Percentiles rank a stretch among this genome's conserved stretches.
These are phyloP conservation scores for Coemansia sp. DNA, from an alignment of 371 early-diverging fungal species.

Conservation along the genomic window DNA sequence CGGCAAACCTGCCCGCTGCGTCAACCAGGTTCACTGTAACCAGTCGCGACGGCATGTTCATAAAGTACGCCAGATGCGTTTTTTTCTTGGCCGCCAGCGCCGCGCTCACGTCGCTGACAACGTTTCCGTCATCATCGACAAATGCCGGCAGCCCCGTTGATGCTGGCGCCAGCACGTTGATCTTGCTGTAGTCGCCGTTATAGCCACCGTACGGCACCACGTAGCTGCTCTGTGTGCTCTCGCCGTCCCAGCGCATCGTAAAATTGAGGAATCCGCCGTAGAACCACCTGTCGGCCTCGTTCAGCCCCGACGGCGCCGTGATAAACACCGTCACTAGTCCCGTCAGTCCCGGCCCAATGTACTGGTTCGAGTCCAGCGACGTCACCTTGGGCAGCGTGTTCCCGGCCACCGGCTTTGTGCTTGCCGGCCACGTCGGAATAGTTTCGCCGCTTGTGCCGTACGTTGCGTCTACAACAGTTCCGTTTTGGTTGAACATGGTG, in stretches of 20 bases:
- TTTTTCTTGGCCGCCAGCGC: not conserved
- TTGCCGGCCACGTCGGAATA: not conserved
- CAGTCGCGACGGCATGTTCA: not conserved
- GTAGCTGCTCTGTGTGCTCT: not conserved
- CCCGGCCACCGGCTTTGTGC: not conserved
- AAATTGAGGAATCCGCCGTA: conserved; percentile 35
- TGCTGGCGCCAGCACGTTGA: not conserved
- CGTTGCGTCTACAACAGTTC: conserved; percentile 41
- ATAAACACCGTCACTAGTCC: conserved; percentile 12
- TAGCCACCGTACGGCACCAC: conserved; percentile 34
- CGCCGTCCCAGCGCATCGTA: conserved; percentile 15
- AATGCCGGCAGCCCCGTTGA: conserved; percentile 4
- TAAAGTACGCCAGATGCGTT: not conserved
- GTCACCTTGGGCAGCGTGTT: not conserved
- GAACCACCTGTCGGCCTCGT: conserved; percentile 28
- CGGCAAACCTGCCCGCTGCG: not conserved
- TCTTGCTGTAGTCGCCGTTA: conserved; percentile 23
- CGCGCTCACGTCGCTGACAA: not conserved
- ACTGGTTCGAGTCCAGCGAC: not conserved
- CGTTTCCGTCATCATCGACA: not conserved
- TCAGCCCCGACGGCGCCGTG: conserved; percentile 25
- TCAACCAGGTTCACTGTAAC: not conserved
- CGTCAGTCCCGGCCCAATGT: not conserved
- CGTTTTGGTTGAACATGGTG: conserved; percentile 52
- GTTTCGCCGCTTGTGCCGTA: not conserved